phyloP scores from a whole-genome alignment of 805 yeast species.

The Lachancea nothofagi region DNA sequence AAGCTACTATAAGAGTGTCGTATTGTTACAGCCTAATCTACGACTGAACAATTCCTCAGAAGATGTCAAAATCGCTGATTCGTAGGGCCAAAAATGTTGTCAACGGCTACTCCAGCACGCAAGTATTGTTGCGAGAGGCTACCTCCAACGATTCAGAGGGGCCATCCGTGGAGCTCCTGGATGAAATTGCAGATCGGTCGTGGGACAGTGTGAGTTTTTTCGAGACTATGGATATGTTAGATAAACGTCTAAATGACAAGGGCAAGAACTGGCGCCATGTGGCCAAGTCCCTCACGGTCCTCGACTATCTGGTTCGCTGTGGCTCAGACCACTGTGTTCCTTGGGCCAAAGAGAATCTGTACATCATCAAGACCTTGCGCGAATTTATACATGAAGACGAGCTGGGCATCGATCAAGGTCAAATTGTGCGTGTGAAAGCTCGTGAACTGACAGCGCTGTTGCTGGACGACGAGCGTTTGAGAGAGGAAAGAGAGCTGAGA shows the following conservation, averaged over 20 bases:
- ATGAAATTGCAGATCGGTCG: slow-evolving; percentile 72
- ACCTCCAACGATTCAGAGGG: slow-evolving; percentile 84
- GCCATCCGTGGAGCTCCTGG: slow-evolving; percentile 78
- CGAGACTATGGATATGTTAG: slow-evolving; percentile 91
- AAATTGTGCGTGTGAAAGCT: slow-evolving; percentile 81
- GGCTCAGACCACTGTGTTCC: slow-evolving; percentile 86
- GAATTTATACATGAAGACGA: slow-evolving; percentile 85
- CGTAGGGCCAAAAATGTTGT: slow-evolving; percentile 73
- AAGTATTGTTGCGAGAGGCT: slow-evolving; percentile 84
- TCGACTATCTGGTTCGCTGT: slow-evolving; percentile 77
- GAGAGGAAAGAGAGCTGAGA: slow-evolving; percentile 54
- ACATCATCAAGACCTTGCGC: slow-evolving; percentile 80
- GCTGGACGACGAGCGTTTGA: slow-evolving; percentile 74
- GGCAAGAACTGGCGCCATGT: slow-evolving; percentile 98
- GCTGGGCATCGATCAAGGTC: slow-evolving; percentile 75
- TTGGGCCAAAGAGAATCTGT: slow-evolving; percentile 88
- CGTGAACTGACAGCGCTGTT: slow-evolving; percentile 77
- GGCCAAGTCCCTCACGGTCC: slow-evolving; percentile 82
- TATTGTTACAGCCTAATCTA: too few species aligned
- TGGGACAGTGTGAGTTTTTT: slow-evolving; percentile 68
- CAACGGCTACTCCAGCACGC: slow-evolving; percentile 82
- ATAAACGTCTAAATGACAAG: slow-evolving; percentile 86
- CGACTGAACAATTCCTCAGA: too few species aligned
- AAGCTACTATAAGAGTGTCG: too few species aligned
- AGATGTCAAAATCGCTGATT: slow-evolving; percentile 70